Percentiles rank a stretch among this genome's conserved stretches.
Evolutionary conservation across 306 rosid genomes (phyloP).

Genomic region (Cicer cuneatum): DNA sequence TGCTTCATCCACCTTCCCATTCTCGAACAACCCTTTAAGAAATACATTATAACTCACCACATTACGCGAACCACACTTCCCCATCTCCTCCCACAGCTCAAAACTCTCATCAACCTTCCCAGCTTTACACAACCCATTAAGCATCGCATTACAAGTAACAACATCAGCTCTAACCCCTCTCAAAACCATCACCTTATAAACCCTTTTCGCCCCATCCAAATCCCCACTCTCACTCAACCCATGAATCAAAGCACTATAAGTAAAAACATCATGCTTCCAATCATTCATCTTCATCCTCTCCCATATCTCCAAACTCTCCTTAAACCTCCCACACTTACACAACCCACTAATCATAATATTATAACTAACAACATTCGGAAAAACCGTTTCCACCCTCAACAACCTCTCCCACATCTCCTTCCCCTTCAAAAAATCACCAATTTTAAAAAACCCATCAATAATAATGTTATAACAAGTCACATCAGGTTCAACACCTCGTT

Average conservation of each 20-base stretch:
- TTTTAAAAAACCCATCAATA: conserved; percentile 76
- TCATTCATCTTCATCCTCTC: conserved; percentile 76
- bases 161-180: conserved; percentile 68
- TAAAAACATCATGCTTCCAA: conserved; percentile 61
- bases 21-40: conserved; percentile 72
- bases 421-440: conserved; percentile 61
- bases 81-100: conserved; percentile 65
- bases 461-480: conserved; percentile 83
- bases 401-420: conserved; percentile 79
- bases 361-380: conserved; percentile 73
- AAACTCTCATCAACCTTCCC: conserved; percentile 58
- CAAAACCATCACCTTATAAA: conserved; percentile 64
- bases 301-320: conserved; percentile 79
- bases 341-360: conserved; percentile 90
- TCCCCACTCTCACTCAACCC: conserved; percentile 74
- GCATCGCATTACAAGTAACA: conserved; percentile 71
- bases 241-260: conserved; percentile 77
- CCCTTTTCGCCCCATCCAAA: conserved; percentile 64
- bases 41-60: conserved; percentile 73
- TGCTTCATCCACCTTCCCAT: conserved; percentile 58
- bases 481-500: conserved; percentile 71
- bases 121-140: conserved; percentile 61
- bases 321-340: conserved; percentile 74
- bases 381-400: conserved; percentile 54
- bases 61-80: conserved; percentile 56